These are phyloP conservation scores for Gossypium laxum DNA, from an alignment of 441 rosid species.

Conservation along the genomic window DNA sequence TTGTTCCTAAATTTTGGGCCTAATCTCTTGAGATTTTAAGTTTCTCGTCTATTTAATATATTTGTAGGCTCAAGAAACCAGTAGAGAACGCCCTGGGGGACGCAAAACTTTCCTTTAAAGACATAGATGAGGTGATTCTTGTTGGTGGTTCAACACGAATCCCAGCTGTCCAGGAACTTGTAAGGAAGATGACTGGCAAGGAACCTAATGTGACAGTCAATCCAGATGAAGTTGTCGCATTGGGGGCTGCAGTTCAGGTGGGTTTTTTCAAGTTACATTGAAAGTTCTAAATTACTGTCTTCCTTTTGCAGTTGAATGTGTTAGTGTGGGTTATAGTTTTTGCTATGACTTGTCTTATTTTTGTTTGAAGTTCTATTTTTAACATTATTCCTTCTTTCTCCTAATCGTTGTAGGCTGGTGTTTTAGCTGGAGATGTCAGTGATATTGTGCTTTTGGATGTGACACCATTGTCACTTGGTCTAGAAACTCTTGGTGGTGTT, in stretches of 20 bases:
- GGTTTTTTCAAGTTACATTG: too few relatives aligned
- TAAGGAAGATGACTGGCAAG: slow-evolving; percentile 73
- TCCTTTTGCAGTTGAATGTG: too few relatives aligned
- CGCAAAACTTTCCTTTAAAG: slow-evolving; percentile 67
- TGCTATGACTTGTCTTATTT: neutral
- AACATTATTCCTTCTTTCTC: neutral
- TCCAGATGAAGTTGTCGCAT: slow-evolving; percentile 90
- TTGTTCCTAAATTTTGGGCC: neutral
- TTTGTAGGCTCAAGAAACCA: slow-evolving; percentile 60
- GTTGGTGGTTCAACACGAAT: slow-evolving; percentile 95
- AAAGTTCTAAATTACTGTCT: too few relatives aligned
- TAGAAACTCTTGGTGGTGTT: slow-evolving; percentile 92
- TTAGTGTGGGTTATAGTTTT: too few relatives aligned
- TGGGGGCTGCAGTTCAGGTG: slow-evolving; percentile 98
- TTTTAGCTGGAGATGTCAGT: slow-evolving; percentile 83
- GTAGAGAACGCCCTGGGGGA: slow-evolving; percentile 73
- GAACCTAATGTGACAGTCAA: slow-evolving; percentile 87
- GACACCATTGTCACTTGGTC: slow-evolving; percentile 71
- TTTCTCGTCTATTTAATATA: neutral
- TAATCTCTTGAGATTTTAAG: too few relatives aligned
- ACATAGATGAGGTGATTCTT: slow-evolving; percentile 82
- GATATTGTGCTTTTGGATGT: slow-evolving; percentile 85
- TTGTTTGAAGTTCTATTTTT: neutral
- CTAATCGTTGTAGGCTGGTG: slow-evolving; percentile 61
- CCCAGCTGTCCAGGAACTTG: slow-evolving; percentile 85